Evolutionary conservation across 1,284 basidiomycete species (phyloP).

Genomic region (Trametes polyzona): DNA sequence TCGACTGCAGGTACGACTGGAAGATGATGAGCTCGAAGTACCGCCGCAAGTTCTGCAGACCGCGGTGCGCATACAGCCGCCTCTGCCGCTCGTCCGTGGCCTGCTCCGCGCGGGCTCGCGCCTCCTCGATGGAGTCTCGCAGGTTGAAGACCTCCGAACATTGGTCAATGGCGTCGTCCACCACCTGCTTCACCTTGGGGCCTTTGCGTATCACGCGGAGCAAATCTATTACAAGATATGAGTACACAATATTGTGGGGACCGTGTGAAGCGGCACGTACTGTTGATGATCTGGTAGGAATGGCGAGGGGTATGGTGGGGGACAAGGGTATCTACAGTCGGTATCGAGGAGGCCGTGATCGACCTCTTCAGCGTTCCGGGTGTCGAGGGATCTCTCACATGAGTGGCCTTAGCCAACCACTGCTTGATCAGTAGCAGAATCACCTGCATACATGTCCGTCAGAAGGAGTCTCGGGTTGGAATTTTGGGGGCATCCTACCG

Average conservation of each 20-base stretch:
- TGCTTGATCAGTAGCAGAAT: constrained; percentile 86
- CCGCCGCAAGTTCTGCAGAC: constrained; percentile 79
- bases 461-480: background rate
- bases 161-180: constrained; percentile 92
- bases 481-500: constrained; percentile 52
- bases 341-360: constrained; percentile 46
- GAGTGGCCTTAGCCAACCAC: constrained; percentile 67
- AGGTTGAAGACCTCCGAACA: constrained; percentile 87
- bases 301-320: constrained; percentile 47
- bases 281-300: constrained; percentile 82
- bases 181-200: constrained; percentile 82
- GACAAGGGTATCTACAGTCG: constrained; percentile 33
- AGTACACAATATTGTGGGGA: too few relatives aligned
- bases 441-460: constrained; percentile 47
- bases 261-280: constrained; percentile 44
- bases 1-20: constrained; percentile 91
- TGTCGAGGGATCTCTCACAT: constrained; percentile 37
- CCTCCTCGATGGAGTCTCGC: constrained; percentile 89
- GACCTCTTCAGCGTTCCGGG: constrained; percentile 40
- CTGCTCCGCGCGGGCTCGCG: constrained; percentile 75
- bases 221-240: constrained; percentile 59
- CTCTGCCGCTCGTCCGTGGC: constrained; percentile 74
- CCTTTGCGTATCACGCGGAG: constrained; percentile 94
- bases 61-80: constrained; percentile 69
- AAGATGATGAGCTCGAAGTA: constrained; percentile 95